These are phyloP conservation scores for Choricystis sp. DNA, from an alignment of 139 green algal genomes.

Conservation along the genomic window DNA sequence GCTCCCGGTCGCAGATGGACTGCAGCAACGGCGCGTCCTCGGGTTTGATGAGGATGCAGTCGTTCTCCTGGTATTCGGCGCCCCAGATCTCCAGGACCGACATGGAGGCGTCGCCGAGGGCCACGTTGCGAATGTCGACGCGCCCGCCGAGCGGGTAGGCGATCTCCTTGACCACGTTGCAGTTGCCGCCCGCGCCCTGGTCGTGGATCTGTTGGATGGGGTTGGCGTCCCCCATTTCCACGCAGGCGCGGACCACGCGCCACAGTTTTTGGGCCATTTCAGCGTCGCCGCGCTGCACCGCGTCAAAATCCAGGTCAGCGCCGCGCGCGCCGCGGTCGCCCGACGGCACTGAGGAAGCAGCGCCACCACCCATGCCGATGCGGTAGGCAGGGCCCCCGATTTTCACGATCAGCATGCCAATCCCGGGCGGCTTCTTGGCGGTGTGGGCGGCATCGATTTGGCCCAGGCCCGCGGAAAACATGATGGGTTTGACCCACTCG, in stretches of 20 bases:
- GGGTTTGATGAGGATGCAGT: conserved; percentile 75
- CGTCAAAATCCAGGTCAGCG: conserved; percentile 97
- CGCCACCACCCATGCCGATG: conserved; percentile 96
- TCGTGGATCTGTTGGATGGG: conserved; percentile 84
- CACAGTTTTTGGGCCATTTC: conserved; percentile 98
- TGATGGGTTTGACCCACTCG: conserved; percentile 99
- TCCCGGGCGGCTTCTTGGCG: conserved; percentile 48
- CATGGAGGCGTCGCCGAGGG: conserved; percentile 90
- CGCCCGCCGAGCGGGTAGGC: conserved; percentile 90
- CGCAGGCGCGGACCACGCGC: conserved; percentile 89
- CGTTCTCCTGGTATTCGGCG: conserved; percentile 99
- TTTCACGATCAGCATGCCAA: conserved; percentile 97
- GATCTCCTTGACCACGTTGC: conserved; percentile 99
- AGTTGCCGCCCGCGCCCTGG: conserved; percentile 95
- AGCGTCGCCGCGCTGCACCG: conserved; percentile 92
- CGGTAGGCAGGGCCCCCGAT: conserved; percentile 95
- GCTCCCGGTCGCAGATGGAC: conserved; percentile 76
- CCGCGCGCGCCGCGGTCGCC: conserved; percentile 44
- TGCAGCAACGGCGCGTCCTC: conserved; percentile 56
- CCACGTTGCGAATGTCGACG: conserved; percentile 83
- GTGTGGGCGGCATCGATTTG: conserved; percentile 78
- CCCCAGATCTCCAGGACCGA: conserved; percentile 99
- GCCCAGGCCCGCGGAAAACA: conserved; percentile 90
- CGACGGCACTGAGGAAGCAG: conserved; percentile 64
- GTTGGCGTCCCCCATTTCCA: conserved; percentile 86